These are phyloP conservation scores for Tricholoma hemisulphureum DNA, from an alignment of 768 basidiomycete species.

Conservation along the genomic window DNA sequence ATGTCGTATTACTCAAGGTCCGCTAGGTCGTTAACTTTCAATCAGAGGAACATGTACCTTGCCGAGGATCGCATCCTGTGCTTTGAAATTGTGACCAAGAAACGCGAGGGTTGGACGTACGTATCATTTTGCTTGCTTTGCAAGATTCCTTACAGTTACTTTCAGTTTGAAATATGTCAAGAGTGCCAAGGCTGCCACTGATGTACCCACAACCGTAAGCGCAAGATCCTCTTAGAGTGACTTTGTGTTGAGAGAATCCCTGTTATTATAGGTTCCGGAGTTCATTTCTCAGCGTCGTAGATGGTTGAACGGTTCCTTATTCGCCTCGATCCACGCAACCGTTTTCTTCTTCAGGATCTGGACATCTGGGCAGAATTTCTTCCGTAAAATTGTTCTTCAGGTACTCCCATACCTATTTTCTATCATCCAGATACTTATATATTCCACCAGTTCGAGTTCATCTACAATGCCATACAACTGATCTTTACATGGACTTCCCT, in stretches of 20 bases:
- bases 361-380: slow-evolving; percentile 86
- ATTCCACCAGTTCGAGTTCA: slow-evolving; percentile 66
- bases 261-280: slow-evolving; percentile 62
- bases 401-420: slow-evolving; percentile 33
- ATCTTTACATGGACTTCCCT: slow-evolving; percentile 93
- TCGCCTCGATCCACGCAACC: slow-evolving; percentile 90
- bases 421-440: background rate
- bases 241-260: background rate
- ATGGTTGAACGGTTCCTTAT: slow-evolving; percentile 87
- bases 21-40: background rate
- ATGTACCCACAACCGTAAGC: slow-evolving; percentile 81
- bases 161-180: slow-evolving; percentile 82
- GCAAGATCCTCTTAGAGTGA: background rate
- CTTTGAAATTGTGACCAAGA: slow-evolving; percentile 92
- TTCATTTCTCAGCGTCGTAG: slow-evolving; percentile 93
- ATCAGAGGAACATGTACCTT: slow-evolving; percentile 84
- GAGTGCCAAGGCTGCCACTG: slow-evolving; percentile 93
- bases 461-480: slow-evolving; percentile 88
- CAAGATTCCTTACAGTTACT: slow-evolving; percentile 4
- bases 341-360: slow-evolving; percentile 87
- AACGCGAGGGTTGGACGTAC: slow-evolving; percentile 77
- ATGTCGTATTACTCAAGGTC: background rate
- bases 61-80: slow-evolving; percentile 90
- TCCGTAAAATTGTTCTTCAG: slow-evolving; percentile 75
- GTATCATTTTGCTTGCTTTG: slow-evolving; percentile 28